These are phyloP conservation scores for Macrocybe sp. DNA, from an alignment of 1,284 basidiomycete genomes.

Conservation along the genomic window DNA sequence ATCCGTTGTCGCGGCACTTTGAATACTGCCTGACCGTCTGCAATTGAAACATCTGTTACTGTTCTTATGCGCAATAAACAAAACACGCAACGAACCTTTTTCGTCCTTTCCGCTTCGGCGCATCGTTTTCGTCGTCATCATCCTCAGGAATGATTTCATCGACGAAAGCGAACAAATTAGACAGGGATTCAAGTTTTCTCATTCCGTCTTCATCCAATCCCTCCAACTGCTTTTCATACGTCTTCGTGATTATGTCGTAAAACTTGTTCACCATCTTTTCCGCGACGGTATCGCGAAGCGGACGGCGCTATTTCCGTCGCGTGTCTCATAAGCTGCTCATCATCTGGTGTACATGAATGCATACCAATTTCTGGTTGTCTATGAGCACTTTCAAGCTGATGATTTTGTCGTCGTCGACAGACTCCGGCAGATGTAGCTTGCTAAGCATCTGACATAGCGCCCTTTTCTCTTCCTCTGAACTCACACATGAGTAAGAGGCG, in stretches of 20 bases:
- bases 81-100: slow-evolving; percentile 34
- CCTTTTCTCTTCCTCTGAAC: slow-evolving; percentile 72
- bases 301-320: slow-evolving; percentile 54
- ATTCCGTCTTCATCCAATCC: slow-evolving; percentile 72
- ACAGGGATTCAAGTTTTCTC: slow-evolving; percentile 51
- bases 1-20: not conserved
- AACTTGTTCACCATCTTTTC: slow-evolving; percentile 81
- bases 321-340: not conserved
- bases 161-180: slow-evolving; percentile 61
- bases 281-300: slow-evolving; percentile 66
- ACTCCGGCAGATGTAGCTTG: slow-evolving; percentile 74
- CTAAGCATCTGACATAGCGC: slow-evolving; percentile 67
- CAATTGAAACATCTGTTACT: not conserved
- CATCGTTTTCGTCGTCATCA: slow-evolving; percentile 42
- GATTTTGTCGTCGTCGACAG: slow-evolving; percentile 64
- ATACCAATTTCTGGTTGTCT: slow-evolving; percentile 45
- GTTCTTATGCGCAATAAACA: not conserved
- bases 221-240: slow-evolving; percentile 66
- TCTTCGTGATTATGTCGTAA: slow-evolving; percentile 61
- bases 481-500: not conserved
- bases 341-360: not conserved
- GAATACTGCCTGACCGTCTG: slow-evolving; percentile 1
- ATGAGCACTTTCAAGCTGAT: slow-evolving; percentile 62
- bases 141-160: slow-evolving; percentile 55
- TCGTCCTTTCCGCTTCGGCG: slow-evolving; percentile 34